Base-by-base conservation (phyloP, 2,329 filamentous ascomycete species). In the Botrytis byssoidea region DNA sequence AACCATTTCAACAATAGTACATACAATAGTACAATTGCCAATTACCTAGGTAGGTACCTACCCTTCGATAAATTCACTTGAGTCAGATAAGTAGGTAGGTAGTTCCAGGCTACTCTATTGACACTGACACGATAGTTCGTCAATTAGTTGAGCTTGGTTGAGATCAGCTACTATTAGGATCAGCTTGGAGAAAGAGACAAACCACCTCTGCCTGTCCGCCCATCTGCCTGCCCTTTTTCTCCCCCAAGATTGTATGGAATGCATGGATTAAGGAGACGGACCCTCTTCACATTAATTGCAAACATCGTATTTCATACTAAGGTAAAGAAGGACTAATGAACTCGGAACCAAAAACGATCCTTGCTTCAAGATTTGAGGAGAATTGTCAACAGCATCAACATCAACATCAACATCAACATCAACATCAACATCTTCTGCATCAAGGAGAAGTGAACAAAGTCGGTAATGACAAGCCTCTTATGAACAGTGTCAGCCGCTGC, bases 311-410 rank as follows among this genome's bases (percentile, higher is more conserved):
- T 18, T 32, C 18, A 20, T 35, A 25, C 29, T 29, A 32, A 35
- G 18, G 42, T 29, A 29, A 42, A 7, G 48, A 37, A 42, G 20
- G 40, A 37, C 70, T 71, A 22, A 71, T 71, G 70, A 71, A 42
- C 20, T 44, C 70, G 22, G 60, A 65, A 65, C 18, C 44, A 32
- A 55, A 57, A 51, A 51, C 70, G 7, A 65, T 71, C 32, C 32
- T 51, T 64, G 40, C 32, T 40, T 29, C 69, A 16, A 20, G 22
- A 16, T 60, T 44, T 32, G n/a, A 48, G 9, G 29, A 68, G 29
- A 46, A 25, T n/a, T 55, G 37, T 25, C 64, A 48, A 9, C 35
- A 63, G 37, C 35, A 63, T 18, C 37, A 63, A 16, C 10, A 63
- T 42, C 40, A 18, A 18, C 35, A 61, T 8, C 60, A 60, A 12